Evolutionary conservation across 2,329 filamentous ascomycete genomes (phyloP).

Genomic region (Coniochaeta ligniaria): DNA sequence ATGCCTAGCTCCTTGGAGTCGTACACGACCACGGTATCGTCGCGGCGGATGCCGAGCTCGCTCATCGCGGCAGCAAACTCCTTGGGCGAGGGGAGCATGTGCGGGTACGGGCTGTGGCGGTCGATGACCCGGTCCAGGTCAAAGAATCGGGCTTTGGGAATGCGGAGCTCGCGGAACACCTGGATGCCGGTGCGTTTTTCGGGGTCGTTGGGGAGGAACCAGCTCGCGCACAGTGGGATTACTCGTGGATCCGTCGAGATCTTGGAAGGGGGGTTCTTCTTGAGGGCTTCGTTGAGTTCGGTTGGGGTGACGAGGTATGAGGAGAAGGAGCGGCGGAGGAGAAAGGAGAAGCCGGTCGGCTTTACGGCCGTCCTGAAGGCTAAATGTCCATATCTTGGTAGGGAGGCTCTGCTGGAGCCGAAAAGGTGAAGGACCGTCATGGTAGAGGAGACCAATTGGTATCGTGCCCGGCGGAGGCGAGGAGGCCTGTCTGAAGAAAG

Average conservation of each 20-base stretch:
- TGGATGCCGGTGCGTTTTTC: slow-evolving; percentile 67
- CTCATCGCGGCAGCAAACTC: slow-evolving; percentile 85
- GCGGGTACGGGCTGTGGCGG: slow-evolving; percentile 79
- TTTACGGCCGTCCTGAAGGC: neutral
- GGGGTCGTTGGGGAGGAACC: slow-evolving; percentile 89
- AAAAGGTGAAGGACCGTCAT: neutral
- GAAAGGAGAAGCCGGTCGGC: neutral
- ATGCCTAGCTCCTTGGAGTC: slow-evolving; percentile 87
- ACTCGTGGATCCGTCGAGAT: slow-evolving; percentile 78
- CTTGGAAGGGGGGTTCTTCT: slow-evolving; percentile 71
- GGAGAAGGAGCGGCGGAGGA: slow-evolving; percentile 47
- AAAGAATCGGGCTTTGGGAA: slow-evolving; percentile 90
- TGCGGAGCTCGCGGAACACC: slow-evolving; percentile 73
- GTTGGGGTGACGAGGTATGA: slow-evolving; percentile 82
- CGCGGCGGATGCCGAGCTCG: slow-evolving; percentile 74
- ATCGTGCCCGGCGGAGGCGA: neutral
- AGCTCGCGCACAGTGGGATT: slow-evolving; percentile 84
- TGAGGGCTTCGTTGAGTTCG: slow-evolving; percentile 74
- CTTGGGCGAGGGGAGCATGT: slow-evolving; percentile 84
- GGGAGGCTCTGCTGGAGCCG: neutral
- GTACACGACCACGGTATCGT: slow-evolving; percentile 91
- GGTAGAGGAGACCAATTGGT: neutral
- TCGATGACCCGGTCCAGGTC: slow-evolving; percentile 91
- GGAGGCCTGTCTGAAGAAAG: neutral
- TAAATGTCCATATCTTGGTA: slow-evolving; percentile 3